Base-by-base conservation (phyloP, 1,284 basidiomycete species). In the Takashimella koratensis region DNA sequence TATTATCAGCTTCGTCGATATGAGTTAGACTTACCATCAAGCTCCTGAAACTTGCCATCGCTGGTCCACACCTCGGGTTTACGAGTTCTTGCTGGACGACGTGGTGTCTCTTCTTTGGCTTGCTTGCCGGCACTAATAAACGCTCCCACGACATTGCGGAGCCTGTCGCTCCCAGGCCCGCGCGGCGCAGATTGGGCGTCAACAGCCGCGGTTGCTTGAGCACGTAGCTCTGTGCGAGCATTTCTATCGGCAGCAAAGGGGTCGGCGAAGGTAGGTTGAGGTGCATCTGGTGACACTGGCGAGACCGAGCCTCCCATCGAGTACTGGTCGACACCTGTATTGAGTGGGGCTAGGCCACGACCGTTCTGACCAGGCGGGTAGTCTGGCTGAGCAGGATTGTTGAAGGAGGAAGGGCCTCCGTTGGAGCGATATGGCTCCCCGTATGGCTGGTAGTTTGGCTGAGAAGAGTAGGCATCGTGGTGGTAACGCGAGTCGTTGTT, bases 1-100 rank as follows among this genome's bases (percentile, higher is more conserved):
- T 92, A 52, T 11, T 20, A 49, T 22, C 6, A 39, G 10, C 19
- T 23, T 43, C 36, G 41, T 13, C 19, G n/a, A n/a, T n/a, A n/a
- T n/a, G n/a, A n/a, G n/a, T 50, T 24, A 24, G 24, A 23, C 1
- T 11, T 16, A 66, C 70, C 57, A 59, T 78, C 76, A 21, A 78
- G 66, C 51, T 77, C 75, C 5, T 64, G 71, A 54, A 74, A 76
- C 54, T 69, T 61, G 43, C 66, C 68, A 21, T 63, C 66, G 49
- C 68, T 52, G 26, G 53, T 66, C 68, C 49, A 54, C 48, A 44
- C 43, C 36, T 41, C 58, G 46, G 8, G 55, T 56, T 19, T 71
- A 57, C 65, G 59, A 62, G 10, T 45, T 47, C 13, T 68, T 59
- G 23, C 67, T 61, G 13, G 44, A 48, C 3, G 56, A 51, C 16